Evolutionary conservation across 2,329 filamentous ascomycete genomes (phyloP).

Genomic region (Fragosphaeria purpurea): DNA sequence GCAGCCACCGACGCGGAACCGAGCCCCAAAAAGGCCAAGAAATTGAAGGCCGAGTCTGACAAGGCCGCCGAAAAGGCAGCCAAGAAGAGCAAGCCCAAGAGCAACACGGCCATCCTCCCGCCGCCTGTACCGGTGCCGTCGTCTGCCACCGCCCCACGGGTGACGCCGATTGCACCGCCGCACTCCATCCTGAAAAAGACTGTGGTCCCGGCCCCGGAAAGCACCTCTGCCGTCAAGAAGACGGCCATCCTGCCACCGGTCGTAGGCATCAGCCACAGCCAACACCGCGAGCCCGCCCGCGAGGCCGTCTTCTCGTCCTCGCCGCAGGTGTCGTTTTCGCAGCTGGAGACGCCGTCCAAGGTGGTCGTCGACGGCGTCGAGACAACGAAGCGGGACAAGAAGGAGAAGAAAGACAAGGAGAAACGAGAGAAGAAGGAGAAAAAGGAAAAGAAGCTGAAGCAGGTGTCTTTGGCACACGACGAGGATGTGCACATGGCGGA

Average conservation of each 20-base stretch:
- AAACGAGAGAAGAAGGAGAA: not conserved
- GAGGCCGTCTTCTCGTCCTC: conserved; percentile 1
- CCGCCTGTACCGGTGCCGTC: not conserved
- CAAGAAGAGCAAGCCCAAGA: conserved; percentile 5
- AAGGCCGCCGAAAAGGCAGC: not conserved
- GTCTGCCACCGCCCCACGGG: conserved; percentile 6
- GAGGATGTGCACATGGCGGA: not conserved
- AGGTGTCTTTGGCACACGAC: no score
- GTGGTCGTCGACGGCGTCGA: not conserved
- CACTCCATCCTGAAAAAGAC: conserved; percentile 2
- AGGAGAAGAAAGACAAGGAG: conserved; percentile 9
- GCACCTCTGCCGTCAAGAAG: not conserved
- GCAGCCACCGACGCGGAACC: not conserved
- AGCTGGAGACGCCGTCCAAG: conserved; percentile 11
- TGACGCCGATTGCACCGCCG: conserved; percentile 18
- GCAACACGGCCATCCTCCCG: conserved; percentile 8
- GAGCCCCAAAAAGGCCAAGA: conserved; percentile 4
- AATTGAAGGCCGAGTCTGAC: not conserved
- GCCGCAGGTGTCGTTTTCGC: conserved; percentile 6
- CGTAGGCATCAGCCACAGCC: not conserved
- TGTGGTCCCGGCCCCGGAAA: not conserved
- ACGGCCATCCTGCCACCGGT: conserved; percentile 5
- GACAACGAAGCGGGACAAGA: conserved; percentile 1
- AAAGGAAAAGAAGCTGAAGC: no score
- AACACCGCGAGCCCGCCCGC: not conserved